These are phyloP conservation scores for Gossypioides kirkii DNA, from an alignment of 345 rosid species.

Conservation along the genomic window DNA sequence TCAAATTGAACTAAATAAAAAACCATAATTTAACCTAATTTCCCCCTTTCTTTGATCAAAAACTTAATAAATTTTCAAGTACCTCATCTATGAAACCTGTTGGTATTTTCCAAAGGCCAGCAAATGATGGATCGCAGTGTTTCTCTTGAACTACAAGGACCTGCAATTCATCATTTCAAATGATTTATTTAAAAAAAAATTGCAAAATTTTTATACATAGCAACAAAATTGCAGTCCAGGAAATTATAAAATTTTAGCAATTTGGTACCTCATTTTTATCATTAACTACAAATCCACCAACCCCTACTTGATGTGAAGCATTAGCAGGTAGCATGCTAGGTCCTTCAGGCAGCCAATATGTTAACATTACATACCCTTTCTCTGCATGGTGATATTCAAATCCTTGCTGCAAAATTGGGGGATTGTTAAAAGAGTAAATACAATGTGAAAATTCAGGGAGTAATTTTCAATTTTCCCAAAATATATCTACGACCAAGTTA, in stretches of 20 bases:
- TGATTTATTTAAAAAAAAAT: not conserved
- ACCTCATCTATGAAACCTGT: constrained; percentile 91
- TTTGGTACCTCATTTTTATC: constrained; percentile 57
- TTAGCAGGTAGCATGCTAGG: constrained; percentile 87
- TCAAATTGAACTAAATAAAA: too few species aligned
- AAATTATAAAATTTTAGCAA: too few species aligned
- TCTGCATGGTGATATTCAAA: constrained; percentile 96
- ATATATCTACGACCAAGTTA: too few species aligned
- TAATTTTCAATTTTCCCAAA: too few species aligned
- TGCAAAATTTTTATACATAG: too few species aligned
- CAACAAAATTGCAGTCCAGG: too few species aligned
- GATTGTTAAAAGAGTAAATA: too few species aligned
- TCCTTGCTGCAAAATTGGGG: constrained; percentile 51
- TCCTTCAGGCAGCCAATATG: constrained; percentile 83
- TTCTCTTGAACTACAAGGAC: constrained; percentile 96
- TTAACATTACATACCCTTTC: constrained; percentile 75
- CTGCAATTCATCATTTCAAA: constrained; percentile 30
- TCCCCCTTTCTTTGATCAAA: not conserved
- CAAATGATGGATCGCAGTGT: constrained; percentile 52
- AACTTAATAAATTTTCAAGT: not conserved
- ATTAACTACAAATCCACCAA: constrained; percentile 87
- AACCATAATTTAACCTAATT: too few species aligned
- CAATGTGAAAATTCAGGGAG: too few species aligned
- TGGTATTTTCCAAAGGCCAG: constrained; percentile 85
- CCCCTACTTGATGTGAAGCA: constrained; percentile 95